phyloP scores from a whole-genome alignment of 305 asterid genomes.

The Withania somnifera region DNA sequence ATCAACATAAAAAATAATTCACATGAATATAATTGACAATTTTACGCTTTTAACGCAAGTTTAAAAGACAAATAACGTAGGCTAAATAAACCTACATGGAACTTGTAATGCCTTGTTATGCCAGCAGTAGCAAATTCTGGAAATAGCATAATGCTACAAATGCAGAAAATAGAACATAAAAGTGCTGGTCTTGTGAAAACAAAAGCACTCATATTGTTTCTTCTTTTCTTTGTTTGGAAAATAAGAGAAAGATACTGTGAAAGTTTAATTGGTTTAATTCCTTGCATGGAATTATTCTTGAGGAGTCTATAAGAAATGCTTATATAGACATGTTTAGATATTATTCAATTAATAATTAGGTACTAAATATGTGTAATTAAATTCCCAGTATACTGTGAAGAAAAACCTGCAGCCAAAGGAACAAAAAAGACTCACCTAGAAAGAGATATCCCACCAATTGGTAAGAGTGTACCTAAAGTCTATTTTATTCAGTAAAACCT shows the following conservation, averaged over 20 bases:
- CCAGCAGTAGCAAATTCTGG: slow-evolving; percentile 5
- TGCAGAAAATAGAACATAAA: background rate
- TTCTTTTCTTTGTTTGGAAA: background rate
- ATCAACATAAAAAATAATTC: background rate
- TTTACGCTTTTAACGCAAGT: no score
- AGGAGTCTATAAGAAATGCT: background rate
- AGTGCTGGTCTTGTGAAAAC: background rate
- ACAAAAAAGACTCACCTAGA: background rate
- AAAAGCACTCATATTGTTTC: background rate
- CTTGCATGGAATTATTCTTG: background rate
- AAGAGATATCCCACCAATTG: background rate
- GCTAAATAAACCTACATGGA: slow-evolving; percentile 17
- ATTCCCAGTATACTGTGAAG: background rate
- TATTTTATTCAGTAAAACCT: background rate
- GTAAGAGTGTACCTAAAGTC: background rate
- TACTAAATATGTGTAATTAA: background rate
- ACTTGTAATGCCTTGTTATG: slow-evolving; percentile 24
- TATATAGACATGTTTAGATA: slow-evolving; percentile 3
- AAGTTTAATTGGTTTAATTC: background rate
- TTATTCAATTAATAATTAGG: background rate
- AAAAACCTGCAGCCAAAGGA: background rate
- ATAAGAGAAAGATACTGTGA: background rate
- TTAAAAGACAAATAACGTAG: background rate
- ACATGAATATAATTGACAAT: background rate
- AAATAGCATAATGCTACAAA: background rate